Evolutionary conservation across 495 filamentous ascomycete genomes (phyloP).

Genomic region (Xylaria grammica): DNA sequence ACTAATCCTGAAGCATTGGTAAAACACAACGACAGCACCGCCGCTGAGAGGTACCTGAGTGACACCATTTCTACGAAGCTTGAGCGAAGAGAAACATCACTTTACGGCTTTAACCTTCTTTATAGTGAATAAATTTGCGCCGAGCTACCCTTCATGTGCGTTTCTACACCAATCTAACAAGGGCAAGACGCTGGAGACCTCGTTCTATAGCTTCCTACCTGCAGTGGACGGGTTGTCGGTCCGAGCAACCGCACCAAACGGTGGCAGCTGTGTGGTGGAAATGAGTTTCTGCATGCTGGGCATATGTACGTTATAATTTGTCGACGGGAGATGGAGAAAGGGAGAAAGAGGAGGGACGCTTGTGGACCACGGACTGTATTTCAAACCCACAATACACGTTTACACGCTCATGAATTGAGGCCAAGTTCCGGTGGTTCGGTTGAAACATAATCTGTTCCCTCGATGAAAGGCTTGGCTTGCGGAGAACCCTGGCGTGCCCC

Average conservation of each 20-base stretch:
- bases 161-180: neutral
- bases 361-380: neutral
- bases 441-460: neutral
- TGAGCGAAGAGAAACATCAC: neutral
- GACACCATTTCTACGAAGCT: constrained; percentile 11
- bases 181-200: neutral
- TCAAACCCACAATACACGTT: neutral
- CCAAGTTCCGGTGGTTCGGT: constrained; percentile 8
- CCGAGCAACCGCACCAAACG: constrained; percentile 9
- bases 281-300: constrained; percentile 11
- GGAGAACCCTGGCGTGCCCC: constrained; percentile 2
- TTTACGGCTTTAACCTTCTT: neutral
- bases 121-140: neutral
- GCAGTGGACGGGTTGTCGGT: constrained; percentile 6
- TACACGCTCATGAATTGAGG: neutral
- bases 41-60: constrained; percentile 10
- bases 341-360: neutral
- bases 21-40: constrained; percentile 4
- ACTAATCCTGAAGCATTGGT: neutral
- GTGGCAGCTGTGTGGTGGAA: constrained; percentile 15
- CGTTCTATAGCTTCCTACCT: neutral
- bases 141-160: neutral
- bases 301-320: neutral
- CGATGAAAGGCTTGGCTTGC: constrained; percentile 14
- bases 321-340: neutral